Conservation (phyloP, 306 rosid genomes). For the Leucaena leucocephala region DNA sequence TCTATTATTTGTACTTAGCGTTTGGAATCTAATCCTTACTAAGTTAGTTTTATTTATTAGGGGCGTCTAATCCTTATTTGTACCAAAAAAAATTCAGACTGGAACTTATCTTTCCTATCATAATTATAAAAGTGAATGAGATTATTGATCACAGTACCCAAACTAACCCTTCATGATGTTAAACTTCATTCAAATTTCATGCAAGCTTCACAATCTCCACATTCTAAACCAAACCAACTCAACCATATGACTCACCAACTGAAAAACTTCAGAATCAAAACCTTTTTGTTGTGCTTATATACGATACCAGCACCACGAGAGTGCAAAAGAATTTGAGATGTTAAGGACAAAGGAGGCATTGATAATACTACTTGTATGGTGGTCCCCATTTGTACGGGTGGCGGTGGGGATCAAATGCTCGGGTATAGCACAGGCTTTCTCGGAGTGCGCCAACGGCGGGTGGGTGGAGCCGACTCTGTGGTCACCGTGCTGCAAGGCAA, state of each 20-base stretch:
- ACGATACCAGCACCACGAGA: not conserved
- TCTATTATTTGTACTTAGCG: too few species aligned
- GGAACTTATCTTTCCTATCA: not conserved
- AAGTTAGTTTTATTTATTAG: too few species aligned
- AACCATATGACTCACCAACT: not conserved
- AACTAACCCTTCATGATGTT: not conserved
- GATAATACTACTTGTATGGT: conserved; percentile 3
- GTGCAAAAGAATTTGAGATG: not conserved
- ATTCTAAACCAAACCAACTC: conserved; percentile 34
- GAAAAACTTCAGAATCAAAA: not conserved
- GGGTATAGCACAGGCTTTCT: not conserved
- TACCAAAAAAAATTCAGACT: not conserved
- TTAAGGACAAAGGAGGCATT: conserved; percentile 12
- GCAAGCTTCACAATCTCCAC: conserved; percentile 33
- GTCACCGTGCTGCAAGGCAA: conserved; percentile 30
- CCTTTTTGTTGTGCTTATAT: too few species aligned
- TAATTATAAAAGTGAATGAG: not conserved
- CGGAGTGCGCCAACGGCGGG: not conserved
- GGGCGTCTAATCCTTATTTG: too few species aligned
- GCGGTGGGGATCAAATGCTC: not conserved
- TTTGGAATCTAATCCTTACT: too few species aligned
- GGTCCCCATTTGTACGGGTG: not conserved
- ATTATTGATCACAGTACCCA: not conserved
- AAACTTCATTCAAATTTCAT: conserved; percentile 37
- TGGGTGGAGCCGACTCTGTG: not conserved